Evolutionary conservation across 768 basidiomycete genomes (phyloP).

Genomic region (Omphalotus guepiniiformis): DNA sequence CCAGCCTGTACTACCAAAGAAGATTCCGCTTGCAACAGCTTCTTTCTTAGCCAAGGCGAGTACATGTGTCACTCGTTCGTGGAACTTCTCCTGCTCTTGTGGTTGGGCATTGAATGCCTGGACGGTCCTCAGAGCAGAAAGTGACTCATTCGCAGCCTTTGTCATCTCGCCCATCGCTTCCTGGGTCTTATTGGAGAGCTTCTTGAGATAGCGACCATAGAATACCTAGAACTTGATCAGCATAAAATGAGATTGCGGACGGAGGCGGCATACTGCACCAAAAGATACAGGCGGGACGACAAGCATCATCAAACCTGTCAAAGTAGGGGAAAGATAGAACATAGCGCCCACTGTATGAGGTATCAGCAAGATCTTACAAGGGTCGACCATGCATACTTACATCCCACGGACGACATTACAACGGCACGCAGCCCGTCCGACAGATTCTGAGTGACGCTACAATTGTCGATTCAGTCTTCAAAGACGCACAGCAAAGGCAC

Average conservation of each 20-base stretch:
- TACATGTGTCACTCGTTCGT: slow-evolving; percentile 57
- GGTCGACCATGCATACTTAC: slow-evolving; percentile 41
- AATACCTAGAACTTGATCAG: slow-evolving; percentile 60
- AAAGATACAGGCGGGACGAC: slow-evolving; percentile 87
- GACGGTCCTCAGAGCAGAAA: slow-evolving; percentile 82
- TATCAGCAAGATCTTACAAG: neutral
- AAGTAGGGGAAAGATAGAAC: slow-evolving; percentile 86
- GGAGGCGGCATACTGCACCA: slow-evolving; percentile 44
- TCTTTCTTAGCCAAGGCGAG: slow-evolving; percentile 79
- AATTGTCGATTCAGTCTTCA: slow-evolving; percentile 2
- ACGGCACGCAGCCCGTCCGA: slow-evolving; percentile 79
- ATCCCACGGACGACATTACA: slow-evolving; percentile 91
- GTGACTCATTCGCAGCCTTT: slow-evolving; percentile 88
- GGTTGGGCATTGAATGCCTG: slow-evolving; percentile 86
- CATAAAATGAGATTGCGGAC: neutral
- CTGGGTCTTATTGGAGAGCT: slow-evolving; percentile 87
- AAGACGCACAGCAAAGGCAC: neutral
- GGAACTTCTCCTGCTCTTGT: slow-evolving; percentile 76
- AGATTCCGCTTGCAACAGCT: slow-evolving; percentile 86
- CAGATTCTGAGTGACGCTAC: slow-evolving; percentile 73
- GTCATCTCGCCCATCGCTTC: slow-evolving; percentile 97
- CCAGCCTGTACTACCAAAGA: slow-evolving; percentile 90
- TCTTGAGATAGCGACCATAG: slow-evolving; percentile 93
- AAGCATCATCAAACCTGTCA: slow-evolving; percentile 89
- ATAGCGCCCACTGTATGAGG: slow-evolving; percentile 75